Evolutionary conservation across 306 rosid genomes (phyloP).

Genomic region (Mucuna pruriens): DNA sequence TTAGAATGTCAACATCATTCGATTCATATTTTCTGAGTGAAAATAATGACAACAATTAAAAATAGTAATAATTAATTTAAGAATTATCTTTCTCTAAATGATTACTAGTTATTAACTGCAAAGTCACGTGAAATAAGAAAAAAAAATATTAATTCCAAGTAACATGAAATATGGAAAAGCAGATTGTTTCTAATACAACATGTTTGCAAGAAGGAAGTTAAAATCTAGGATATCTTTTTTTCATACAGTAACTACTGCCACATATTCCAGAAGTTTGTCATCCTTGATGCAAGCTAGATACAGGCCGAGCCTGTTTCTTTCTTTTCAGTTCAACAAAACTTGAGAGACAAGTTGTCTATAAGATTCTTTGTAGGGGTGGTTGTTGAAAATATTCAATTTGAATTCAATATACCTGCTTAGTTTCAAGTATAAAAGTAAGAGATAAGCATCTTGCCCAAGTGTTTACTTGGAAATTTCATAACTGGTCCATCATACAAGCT

Average conservation of each 20-base stretch:
- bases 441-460: constrained; percentile 14
- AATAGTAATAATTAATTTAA: constrained; percentile 24
- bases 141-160: constrained; percentile 16
- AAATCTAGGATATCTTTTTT: not conserved
- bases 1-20: constrained; percentile 1
- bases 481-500: not conserved
- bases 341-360: not conserved
- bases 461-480: not conserved
- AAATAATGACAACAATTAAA: not conserved
- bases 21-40: constrained; percentile 1
- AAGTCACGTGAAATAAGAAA: constrained; percentile 27
- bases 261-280: not conserved
- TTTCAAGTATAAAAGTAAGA: not conserved
- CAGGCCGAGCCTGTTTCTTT: not conserved
- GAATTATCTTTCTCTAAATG: constrained; percentile 11
- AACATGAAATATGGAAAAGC: constrained; percentile 23
- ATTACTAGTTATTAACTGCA: constrained; percentile 12
- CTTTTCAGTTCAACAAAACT: constrained; percentile 17
- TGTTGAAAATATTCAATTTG: constrained; percentile 1
- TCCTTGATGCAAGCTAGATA: not conserved
- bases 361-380: constrained; percentile 1
- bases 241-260: constrained; percentile 16
- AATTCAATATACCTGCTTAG: not conserved
- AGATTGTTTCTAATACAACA: not conserved
- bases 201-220: not conserved